Conservation (phyloP, 2,329 filamentous ascomycete species). For the Volutella citrinella region DNA sequence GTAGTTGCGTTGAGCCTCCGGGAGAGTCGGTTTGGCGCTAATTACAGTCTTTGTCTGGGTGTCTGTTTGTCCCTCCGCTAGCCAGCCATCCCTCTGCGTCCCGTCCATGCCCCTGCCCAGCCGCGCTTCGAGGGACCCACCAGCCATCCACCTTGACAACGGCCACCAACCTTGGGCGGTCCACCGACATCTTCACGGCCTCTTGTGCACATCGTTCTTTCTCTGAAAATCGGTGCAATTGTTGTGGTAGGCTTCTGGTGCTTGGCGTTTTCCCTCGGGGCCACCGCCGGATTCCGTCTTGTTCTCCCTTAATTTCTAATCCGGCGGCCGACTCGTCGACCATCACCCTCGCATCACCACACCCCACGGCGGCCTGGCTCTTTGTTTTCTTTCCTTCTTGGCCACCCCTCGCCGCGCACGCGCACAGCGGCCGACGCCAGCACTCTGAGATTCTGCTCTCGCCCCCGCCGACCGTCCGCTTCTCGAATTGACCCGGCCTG, state of each 20-base stretch:
- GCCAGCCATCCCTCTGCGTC: constrained; percentile 10
- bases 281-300: not conserved
- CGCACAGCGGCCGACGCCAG: constrained; percentile 19
- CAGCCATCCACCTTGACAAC: too few species aligned
- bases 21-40: too few species aligned
- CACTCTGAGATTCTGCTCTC: constrained; percentile 3
- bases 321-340: constrained; percentile 11
- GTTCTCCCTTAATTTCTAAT: constrained; percentile 20
- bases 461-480: too few species aligned
- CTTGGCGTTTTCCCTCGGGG: constrained; percentile 1
- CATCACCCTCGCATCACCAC: constrained; percentile 15
- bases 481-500: constrained; percentile 4
- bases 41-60: too few species aligned
- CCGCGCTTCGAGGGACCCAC: constrained; percentile 18
- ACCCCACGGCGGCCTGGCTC: constrained; percentile 16
- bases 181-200: constrained; percentile 17
- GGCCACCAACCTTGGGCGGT: constrained; percentile 21
- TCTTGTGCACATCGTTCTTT: constrained; percentile 3
- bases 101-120: constrained; percentile 12
- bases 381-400: constrained; percentile 27
- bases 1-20: constrained; percentile 21
- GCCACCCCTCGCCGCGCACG: constrained; percentile 20
- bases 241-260: constrained; percentile 2
- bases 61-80: too few species aligned
- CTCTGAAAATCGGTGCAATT: too few species aligned